A percentile compares a stretch with the other conserved stretches of the same genome.
Evolutionary conservation across 768 basidiomycete species (phyloP).

Genomic region (Gyrodon lividus): DNA sequence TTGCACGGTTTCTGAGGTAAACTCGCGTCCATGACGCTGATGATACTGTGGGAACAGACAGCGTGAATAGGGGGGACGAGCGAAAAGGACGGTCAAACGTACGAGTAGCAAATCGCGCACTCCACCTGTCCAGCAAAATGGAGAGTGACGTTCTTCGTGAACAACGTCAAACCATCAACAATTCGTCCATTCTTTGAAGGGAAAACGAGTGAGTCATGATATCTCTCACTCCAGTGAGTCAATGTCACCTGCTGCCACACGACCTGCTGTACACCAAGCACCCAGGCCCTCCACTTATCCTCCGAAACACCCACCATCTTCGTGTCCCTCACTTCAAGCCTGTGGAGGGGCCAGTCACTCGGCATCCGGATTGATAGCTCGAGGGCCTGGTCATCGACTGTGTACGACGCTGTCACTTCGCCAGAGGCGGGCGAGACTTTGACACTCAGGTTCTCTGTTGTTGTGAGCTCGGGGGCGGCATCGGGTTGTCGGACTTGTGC

Average conservation of each 20-base stretch:
- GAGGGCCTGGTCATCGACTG: constrained; percentile 90
- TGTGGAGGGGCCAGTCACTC: constrained; percentile 84
- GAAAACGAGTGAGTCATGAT: background rate
- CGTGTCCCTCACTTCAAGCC: constrained; percentile 84
- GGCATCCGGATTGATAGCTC: constrained; percentile 89
- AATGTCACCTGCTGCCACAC: constrained; percentile 78
- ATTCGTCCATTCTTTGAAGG: constrained; percentile 77
- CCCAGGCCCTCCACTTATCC: constrained; percentile 90
- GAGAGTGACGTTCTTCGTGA: constrained; percentile 90
- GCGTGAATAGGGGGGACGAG: background rate
- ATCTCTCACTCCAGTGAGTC: background rate
- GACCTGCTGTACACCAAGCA: constrained; percentile 87
- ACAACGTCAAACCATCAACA: constrained; percentile 81
- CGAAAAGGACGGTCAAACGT: constrained; percentile 21
- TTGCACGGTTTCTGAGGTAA: constrained; percentile 89
- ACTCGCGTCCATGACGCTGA: constrained; percentile 84
- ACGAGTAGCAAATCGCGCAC: constrained; percentile 97
- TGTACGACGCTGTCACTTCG: constrained; percentile 83
- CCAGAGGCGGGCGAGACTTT: constrained; percentile 71
- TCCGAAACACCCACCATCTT: constrained; percentile 87
- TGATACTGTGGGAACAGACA: constrained; percentile 55
- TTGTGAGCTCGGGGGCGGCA: constrained; percentile 46
- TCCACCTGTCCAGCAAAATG: constrained; percentile 96
- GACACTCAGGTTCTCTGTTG: constrained; percentile 77
- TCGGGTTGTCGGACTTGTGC: constrained; percentile 62